A percentile compares a stretch with the other conserved stretches of the same genome.
phyloP scores from a whole-genome alignment of 768 basidiomycete species.

The Phylloporus arenicola region DNA sequence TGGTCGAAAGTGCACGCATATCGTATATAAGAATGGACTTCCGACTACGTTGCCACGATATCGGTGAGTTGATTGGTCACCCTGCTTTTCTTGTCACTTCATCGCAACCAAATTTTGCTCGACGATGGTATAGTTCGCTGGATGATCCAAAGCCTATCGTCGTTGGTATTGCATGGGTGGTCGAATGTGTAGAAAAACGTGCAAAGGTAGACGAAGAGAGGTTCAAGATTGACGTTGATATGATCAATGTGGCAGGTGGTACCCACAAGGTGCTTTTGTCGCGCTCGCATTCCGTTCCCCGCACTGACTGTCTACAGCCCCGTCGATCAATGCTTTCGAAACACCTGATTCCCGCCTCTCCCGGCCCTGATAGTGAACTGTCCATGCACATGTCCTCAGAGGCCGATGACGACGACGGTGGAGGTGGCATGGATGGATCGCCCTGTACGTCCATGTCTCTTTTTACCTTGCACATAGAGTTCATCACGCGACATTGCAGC shows the following conservation, averaged over 20 bases:
- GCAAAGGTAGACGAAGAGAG: conserved; percentile 56
- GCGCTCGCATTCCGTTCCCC: background rate
- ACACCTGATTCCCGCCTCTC: conserved; percentile 37
- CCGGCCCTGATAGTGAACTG: conserved; percentile 7
- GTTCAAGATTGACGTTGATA: conserved; percentile 61
- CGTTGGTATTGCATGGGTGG: conserved; percentile 86
- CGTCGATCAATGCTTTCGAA: conserved; percentile 73
- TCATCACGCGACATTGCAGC: conserved; percentile 1
- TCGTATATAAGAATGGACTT: conserved; percentile 80
- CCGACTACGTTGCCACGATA: conserved; percentile 70
- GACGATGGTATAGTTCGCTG: conserved; percentile 40
- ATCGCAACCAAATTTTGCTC: background rate
- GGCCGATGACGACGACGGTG: conserved; percentile 28
- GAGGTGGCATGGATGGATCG: conserved; percentile 18
- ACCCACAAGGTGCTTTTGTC: conserved; percentile 52
- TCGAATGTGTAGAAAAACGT: conserved; percentile 74
- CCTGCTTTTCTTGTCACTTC: background rate
- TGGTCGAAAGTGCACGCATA: conserved; percentile 72
- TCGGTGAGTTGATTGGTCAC: conserved; percentile 39
- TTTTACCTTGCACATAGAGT: conserved; percentile 3
- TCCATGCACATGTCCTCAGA: conserved; percentile 21
- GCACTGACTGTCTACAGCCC: conserved; percentile 38
- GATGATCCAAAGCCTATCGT: conserved; percentile 66
- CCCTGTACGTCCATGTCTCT: conserved; percentile 16
- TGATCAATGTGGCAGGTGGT: conserved; percentile 50